These are phyloP conservation scores for Globisporangium okanoganense DNA, from an alignment of 352 stramenopile genomes.

Conservation along the genomic window DNA sequence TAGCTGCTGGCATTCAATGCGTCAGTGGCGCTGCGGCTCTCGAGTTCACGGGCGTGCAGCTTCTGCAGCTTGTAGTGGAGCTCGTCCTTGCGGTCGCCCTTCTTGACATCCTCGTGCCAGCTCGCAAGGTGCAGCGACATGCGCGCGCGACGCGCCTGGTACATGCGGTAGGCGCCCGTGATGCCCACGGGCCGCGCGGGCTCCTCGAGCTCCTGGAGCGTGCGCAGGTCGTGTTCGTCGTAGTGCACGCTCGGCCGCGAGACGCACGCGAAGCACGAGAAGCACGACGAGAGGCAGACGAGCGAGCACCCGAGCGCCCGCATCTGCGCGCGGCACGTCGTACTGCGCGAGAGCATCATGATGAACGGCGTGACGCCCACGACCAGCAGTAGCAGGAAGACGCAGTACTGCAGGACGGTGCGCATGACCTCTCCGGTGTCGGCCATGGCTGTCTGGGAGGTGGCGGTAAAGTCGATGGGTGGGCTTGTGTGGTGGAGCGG, in stretches of 20 bases:
- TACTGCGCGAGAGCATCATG: slow-evolving; percentile 45
- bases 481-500: neutral
- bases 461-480: neutral
- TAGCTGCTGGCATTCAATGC: slow-evolving; percentile 11
- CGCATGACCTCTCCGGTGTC: slow-evolving; percentile 20
- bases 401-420: slow-evolving; percentile 40
- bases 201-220: slow-evolving; percentile 50
- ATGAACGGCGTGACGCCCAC: slow-evolving; percentile 38
- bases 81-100: slow-evolving; percentile 29
- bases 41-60: slow-evolving; percentile 28
- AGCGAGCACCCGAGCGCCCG: slow-evolving; percentile 32
- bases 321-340: slow-evolving; percentile 32
- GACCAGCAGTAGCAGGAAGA: slow-evolving; percentile 41
- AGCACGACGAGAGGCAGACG: slow-evolving; percentile 19
- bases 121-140: slow-evolving; percentile 48
- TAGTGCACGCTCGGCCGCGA: slow-evolving; percentile 38
- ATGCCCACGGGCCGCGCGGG: slow-evolving; percentile 34
- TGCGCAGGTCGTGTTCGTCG: slow-evolving; percentile 49
- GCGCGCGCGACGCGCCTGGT: slow-evolving; percentile 41
- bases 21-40: slow-evolving; percentile 12
- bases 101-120: slow-evolving; percentile 66
- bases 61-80: slow-evolving; percentile 52
- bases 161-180: slow-evolving; percentile 53
- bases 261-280: slow-evolving; percentile 8
- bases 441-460: slow-evolving; percentile 4